Evolutionary conservation across 2,329 filamentous ascomycete genomes (phyloP), one percentile per base, ranked within the genome.

Genomic region (Colletotrichum graminicola): DNA sequence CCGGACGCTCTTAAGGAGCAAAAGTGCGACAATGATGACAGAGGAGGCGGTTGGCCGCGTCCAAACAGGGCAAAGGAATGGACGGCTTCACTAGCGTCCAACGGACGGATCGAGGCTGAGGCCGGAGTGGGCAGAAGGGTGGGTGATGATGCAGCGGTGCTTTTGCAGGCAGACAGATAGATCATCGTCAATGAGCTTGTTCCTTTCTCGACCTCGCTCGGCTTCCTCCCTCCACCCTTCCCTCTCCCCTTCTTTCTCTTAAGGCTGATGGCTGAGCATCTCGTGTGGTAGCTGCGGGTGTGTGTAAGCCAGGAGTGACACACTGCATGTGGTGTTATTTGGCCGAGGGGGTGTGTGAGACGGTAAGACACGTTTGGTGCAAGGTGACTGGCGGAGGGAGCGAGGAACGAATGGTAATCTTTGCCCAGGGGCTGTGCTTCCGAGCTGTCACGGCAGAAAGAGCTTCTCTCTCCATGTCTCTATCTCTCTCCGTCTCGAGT

Each of bases 191-290:
- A 36, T 23, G 64, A 71, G 62, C 67, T 67, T 71, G 43, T 71
- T 45, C 18, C 43, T 47, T n/a, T 47, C 4, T 23, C 49, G 14
- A 26, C 29, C n/a, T 49, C 14, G 41, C 21, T 36, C 21, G n/a
- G 10, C 52, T 29, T 36, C n/a, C n/a, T 36, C 21, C 23, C 29
- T 8, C 26, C 10, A 18, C 61, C 7, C 7, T 7, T 21, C 41
- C 36, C 3, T 39, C 36, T 34, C 32, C 34, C 7, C 34, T 34
- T 10, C 18, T 10, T 45, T 21, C 41, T 43, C 18, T 52, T 49
- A 70, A 63, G 63, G 67, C 67, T 71, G 67, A 71, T 56, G 67
- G 63, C 67, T 39, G 63, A 62, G 67, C 56, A 51, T 1, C 47
- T 23, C 23, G 43, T n/a, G 47, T 32, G 32, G 36, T 47, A 52